Percentiles rank a stretch among this genome's conserved stretches.
Evolutionary conservation across 2,329 filamentous ascomycete species (phyloP).

Genomic region (Aspergillus novoparasiticus): DNA sequence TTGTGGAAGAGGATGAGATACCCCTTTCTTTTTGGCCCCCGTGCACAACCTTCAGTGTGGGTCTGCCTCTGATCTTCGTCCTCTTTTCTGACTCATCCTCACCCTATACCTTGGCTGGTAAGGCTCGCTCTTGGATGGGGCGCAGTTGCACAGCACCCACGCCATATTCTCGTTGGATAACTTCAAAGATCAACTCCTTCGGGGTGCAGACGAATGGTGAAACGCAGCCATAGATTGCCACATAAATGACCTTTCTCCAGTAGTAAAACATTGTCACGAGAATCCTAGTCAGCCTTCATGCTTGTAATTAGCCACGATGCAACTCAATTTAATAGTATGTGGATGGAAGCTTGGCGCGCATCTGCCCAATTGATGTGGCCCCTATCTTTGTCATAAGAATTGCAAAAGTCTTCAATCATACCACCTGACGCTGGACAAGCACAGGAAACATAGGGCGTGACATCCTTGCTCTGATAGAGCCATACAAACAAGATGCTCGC

Average conservation of each 20-base stretch:
- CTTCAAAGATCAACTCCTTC: not conserved
- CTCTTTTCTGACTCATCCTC: not conserved
- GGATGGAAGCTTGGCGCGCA: not conserved
- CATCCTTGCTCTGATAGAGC: too few species aligned
- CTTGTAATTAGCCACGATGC: not conserved
- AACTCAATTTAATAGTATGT: not conserved
- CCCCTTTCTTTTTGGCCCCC: not conserved
- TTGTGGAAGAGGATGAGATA: not conserved
- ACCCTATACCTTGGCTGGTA: not conserved
- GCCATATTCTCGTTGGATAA: not conserved
- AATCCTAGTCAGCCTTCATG: too few species aligned
- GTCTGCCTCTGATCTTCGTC: not conserved
- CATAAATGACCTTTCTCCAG: not conserved
- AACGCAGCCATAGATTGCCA: accelerated
- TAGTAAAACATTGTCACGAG: too few species aligned
- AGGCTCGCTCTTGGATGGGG: not conserved
- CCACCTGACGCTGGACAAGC: too few species aligned
- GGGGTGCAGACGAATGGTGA: not conserved
- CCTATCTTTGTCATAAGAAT: not conserved
- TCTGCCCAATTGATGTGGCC: not conserved
- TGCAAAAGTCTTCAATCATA: not conserved
- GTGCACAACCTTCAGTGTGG: not conserved
- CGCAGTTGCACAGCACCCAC: not conserved
- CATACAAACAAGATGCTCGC: too few species aligned
- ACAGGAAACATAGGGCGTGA: too few species aligned